Conservation (phyloP, 345 rosid species). For the Gossypium bickii region DNA sequence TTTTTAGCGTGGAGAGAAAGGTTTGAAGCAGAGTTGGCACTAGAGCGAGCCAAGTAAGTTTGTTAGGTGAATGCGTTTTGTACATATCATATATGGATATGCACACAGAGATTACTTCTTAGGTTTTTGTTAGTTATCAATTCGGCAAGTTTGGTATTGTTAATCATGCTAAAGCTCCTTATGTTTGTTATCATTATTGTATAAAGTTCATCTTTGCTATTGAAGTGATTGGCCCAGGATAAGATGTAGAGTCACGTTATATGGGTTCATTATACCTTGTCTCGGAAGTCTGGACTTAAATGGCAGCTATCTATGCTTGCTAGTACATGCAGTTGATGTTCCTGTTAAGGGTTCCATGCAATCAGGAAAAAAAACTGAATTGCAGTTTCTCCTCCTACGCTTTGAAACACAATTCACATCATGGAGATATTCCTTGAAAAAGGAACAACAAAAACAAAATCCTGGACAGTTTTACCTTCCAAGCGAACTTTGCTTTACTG, state of each 20-base stretch:
- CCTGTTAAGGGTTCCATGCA: neutral
- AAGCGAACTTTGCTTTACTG: neutral
- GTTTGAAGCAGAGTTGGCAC: slow-evolving; percentile 94
- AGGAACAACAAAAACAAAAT: neutral
- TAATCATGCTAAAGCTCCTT: neutral
- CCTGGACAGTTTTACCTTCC: neutral
- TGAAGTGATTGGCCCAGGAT: neutral
- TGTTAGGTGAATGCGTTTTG: neutral
- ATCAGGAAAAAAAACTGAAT: neutral
- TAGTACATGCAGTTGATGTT: neutral
- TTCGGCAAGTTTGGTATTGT: neutral
- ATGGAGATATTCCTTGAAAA: neutral
- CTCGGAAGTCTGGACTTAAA: neutral
- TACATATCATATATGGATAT: neutral
- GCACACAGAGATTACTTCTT: neutral
- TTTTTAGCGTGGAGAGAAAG: slow-evolving; percentile 96
- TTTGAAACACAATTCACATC: neutral
- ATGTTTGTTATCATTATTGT: neutral
- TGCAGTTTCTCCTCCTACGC: neutral
- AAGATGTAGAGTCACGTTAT: neutral
- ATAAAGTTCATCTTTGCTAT: neutral
- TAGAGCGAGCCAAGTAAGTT: slow-evolving; percentile 95
- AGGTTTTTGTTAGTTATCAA: neutral
- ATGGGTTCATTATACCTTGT: neutral
- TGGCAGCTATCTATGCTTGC: neutral